Percentiles rank a stretch among this genome's conserved stretches.
phyloP scores from a whole-genome alignment of 1,139 yeast genomes.

The Keqinozyma sinolaborantium region DNA sequence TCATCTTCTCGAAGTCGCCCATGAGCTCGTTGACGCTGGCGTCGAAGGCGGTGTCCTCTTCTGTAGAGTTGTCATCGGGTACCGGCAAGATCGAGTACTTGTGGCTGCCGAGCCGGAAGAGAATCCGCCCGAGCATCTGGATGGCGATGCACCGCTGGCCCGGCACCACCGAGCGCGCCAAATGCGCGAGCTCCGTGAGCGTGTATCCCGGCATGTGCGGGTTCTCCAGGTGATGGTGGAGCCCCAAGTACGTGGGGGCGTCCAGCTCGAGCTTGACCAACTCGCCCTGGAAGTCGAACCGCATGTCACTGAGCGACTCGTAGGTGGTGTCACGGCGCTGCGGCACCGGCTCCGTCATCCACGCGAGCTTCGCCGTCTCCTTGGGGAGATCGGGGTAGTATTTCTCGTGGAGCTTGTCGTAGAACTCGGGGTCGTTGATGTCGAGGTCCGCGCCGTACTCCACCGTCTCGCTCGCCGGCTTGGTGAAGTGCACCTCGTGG shows the following conservation, averaged over 20 bases:
- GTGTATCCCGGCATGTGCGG: slow-evolving; percentile 95
- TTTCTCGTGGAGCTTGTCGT: slow-evolving; percentile 74
- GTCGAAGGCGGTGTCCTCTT: slow-evolving; percentile 35
- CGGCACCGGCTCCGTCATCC: slow-evolving; percentile 78
- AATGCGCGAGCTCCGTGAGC: slow-evolving; percentile 72
- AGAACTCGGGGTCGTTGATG: slow-evolving; percentile 71
- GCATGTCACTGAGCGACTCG: slow-evolving; percentile 62
- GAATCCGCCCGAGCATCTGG: slow-evolving; percentile 80
- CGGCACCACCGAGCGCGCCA: slow-evolving; percentile 74
- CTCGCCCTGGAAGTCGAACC: slow-evolving; percentile 88
- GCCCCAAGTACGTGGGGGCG: slow-evolving; percentile 60
- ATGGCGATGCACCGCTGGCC: slow-evolving; percentile 87
- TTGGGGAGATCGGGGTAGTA: slow-evolving; percentile 87
- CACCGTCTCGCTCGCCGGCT: slow-evolving; percentile 26
- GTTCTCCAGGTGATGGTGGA: slow-evolving; percentile 88
- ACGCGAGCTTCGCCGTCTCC: slow-evolving; percentile 77
- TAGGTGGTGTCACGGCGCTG: slow-evolving; percentile 43
- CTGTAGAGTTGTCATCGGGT: slow-evolving; percentile 17
- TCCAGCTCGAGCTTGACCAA: slow-evolving; percentile 48
- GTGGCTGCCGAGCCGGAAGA: slow-evolving; percentile 74
- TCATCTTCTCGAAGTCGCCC: slow-evolving; percentile 54
- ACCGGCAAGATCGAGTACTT: slow-evolving; percentile 51
- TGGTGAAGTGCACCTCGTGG: slow-evolving; percentile 58
- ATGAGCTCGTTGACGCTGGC: slow-evolving; percentile 34
- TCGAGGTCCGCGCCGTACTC: slow-evolving; percentile 40